Evolutionary conservation across 768 basidiomycete genomes (phyloP), one percentile per base, ranked within the genome.

Genomic region (Lyophyllum semitale): DNA sequence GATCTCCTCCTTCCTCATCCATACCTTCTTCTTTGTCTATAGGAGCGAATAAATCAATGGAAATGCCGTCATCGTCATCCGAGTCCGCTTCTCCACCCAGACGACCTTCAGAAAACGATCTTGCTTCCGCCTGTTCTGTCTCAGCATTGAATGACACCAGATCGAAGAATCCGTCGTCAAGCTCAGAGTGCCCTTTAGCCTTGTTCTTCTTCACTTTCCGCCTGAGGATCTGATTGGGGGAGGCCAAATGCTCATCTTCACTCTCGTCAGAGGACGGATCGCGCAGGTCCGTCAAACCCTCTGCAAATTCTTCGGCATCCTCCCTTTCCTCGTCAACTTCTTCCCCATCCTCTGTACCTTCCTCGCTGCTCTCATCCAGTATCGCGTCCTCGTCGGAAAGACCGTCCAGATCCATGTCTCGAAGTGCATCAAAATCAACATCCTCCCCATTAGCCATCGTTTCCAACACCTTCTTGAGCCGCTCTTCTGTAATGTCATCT

Each of bases 131-230:
- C 60, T 82, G 83, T 67, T 92, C 91, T 2, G 88, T 88, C 67
- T 94, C 85, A 2, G 85, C 80, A 63, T 98, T 97, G 77, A 99
- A 99, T 18, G 84, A 78, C 26, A 84, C 83, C 44, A 99, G 80
- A 58, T 89, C 81, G 72, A 98, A 98, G 75, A 98, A 98, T 13
- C 79, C 84, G 66, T 98, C 96, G 69, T 98, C 88, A 26, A 98
- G 81, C 40, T 80, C 79, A 38, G 69, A 63, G 22, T 53, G 45
- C 47, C 42, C 48, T 61, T 59, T 38, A 25, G 50, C 38, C 53
- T 57, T 53, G 60, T 63, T 45, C 63, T 71, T 50, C 30, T 25
- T 49, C 51, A 20, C 32, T 56, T 56, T 54, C 22, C 47, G 53
- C 30, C 61, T 63, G 50, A 65, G 66, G 60, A 60, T 66, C 63